A percentile compares a stretch with the other conserved stretches of the same genome.
Conservation (phyloP, 306 rosid genomes). For the Glycine soja region DNA sequence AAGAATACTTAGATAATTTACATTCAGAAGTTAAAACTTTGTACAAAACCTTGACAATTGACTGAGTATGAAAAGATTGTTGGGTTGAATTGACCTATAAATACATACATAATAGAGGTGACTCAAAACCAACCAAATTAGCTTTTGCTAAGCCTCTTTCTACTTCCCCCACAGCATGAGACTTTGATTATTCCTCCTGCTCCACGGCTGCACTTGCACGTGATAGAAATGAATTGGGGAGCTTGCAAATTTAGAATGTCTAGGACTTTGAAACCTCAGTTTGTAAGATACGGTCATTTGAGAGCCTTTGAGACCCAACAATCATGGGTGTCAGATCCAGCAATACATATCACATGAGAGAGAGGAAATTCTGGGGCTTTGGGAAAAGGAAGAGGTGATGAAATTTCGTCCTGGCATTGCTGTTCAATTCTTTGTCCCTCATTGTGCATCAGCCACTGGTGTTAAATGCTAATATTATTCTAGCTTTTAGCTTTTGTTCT, state of each 20-base stretch:
- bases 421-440: slow-evolving; percentile 43
- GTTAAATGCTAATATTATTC: background rate
- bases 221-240: slow-evolving; percentile 48
- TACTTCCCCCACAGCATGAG: background rate
- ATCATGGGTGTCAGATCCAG: slow-evolving; percentile 73
- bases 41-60: no score
- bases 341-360: slow-evolving; percentile 55
- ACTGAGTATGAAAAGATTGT: no score
- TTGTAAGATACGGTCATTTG: slow-evolving; percentile 51
- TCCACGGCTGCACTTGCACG: slow-evolving; percentile 47
- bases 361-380: slow-evolving; percentile 30
- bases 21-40: no score
- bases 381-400: slow-evolving; percentile 41
- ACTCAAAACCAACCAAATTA: background rate
- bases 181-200: background rate
- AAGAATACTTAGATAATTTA: no score
- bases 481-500: slow-evolving; percentile 43
- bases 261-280: slow-evolving; percentile 52
- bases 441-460: slow-evolving; percentile 1
- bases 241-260: slow-evolving; percentile 54
- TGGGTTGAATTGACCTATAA: no score
- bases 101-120: no score
- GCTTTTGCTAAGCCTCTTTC: background rate
- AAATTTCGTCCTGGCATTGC: slow-evolving; percentile 41
- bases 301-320: slow-evolving; percentile 52